Base-by-base conservation (phyloP, 176 grass and related monocot species). In the Neostapfia colusana region DNA sequence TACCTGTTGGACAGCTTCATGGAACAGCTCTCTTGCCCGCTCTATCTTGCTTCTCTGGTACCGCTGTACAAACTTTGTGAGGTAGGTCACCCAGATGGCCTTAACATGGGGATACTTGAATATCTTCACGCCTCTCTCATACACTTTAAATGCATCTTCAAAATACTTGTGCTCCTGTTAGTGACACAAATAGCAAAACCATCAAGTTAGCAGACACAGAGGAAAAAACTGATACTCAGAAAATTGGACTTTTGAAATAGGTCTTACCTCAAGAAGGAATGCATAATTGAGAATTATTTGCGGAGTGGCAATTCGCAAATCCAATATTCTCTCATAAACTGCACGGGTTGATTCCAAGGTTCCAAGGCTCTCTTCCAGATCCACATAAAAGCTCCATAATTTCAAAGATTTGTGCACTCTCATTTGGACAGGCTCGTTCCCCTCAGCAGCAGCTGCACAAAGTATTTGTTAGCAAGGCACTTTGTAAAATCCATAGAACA, bases 261-360 rank as follows among this genome's bases (percentile, higher is more conserved):
- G 74, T 69, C 37, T 15, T 81, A 88, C 91, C 85, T 95, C 92
- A 41, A 95, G 86, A 87, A 95, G 85, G 79, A 38, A 87, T 23
- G 92, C 92, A 79, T 95, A 95, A 77, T 95, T 91, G 49, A 95
- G 83, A 74, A 95, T 87, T 77, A 95, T 95, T 81, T 91, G 88
- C 0, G 92, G 92, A 63, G 92, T 95, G 7, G 89, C 92, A 75
- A 93, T 93, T 81, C 91, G 77, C 65, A 93, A 60, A 88, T 93
- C 91, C 60, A 93, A 74, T 83, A 93, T 91, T 82, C 86, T 88
- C 83, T 95, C 88, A 72, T 95, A 95, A 75, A 95, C 92, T 18
- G 76, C 86, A 71, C 89, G 72, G 39, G 88, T 91, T 31, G 92
- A 88, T 65, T 95, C 86, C 69, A 95, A 67, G 8, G 85, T 86